Conservation (phyloP, 495 filamentous ascomycete species). For the Friedmanniomyces simplex region DNA sequence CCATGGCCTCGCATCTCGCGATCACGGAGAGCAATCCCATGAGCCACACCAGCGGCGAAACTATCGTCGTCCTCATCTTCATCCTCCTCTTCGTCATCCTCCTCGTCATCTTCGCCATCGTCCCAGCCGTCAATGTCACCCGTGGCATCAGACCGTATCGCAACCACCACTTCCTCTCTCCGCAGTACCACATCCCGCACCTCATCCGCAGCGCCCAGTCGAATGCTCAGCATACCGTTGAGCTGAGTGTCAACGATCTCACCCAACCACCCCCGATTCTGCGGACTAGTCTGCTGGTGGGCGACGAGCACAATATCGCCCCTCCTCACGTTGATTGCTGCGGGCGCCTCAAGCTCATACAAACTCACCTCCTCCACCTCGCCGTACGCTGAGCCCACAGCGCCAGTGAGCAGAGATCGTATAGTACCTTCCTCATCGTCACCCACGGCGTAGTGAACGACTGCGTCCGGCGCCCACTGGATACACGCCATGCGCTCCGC, state of each 20-base stretch:
- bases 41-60: background rate
- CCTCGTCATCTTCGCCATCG: slow-evolving; percentile 2
- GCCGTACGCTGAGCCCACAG: slow-evolving; percentile 35
- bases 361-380: slow-evolving; percentile 42
- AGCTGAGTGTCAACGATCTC: slow-evolving; percentile 44
- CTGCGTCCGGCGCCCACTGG: slow-evolving; percentile 41
- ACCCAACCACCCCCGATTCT: slow-evolving; percentile 40
- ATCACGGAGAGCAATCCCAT: slow-evolving; percentile 11
- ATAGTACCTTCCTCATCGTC: slow-evolving; percentile 31
- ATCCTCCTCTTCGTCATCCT: slow-evolving; percentile 23
- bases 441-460: slow-evolving; percentile 26
- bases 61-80: slow-evolving; percentile 28
- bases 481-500: slow-evolving; percentile 44
- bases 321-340: slow-evolving; percentile 34
- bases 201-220: slow-evolving; percentile 39
- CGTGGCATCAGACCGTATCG: slow-evolving; percentile 16
- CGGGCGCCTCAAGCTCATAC: slow-evolving; percentile 44
- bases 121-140: slow-evolving; percentile 7
- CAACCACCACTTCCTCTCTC: slow-evolving; percentile 36
- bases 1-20: slow-evolving; percentile 9
- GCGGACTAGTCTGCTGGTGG: background rate
- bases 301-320: slow-evolving; percentile 43
- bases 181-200: slow-evolving; percentile 40
- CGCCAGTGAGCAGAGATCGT: slow-evolving; percentile 28
- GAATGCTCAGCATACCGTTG: slow-evolving; percentile 44